Evolutionary conservation across 2,329 filamentous ascomycete species (phyloP), one percentile per base, ranked within the genome.

Genomic region (Colletotrichum cordylinicola): DNA sequence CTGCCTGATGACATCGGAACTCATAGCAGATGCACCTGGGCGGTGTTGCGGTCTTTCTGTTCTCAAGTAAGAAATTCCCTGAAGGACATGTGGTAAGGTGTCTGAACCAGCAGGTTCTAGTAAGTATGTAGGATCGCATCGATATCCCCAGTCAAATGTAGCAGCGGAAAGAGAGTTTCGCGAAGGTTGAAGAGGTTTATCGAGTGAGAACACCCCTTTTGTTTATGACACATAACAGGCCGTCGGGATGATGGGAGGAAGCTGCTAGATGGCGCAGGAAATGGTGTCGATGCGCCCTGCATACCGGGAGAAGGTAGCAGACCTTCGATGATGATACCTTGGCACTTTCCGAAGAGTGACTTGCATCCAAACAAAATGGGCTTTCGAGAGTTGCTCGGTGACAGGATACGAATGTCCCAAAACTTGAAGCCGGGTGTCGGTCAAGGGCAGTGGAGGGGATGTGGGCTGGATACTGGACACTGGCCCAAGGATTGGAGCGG

Each of bases 91-190:
- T 43, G 39, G 9, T n/a, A 8, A 43, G 0, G 6, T 43, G 0
- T 43, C 0, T 43, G 39, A n/a, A n/a, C 39, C 39, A 0, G 8
- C 18, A 43, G 39, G 18, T 18, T 43, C 39, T n/a, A 4, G 9
- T 43, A 9, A 43, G 18, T n/a, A 9, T n/a, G 18, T n/a, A 6
- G 39, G n/a, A 48, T 48, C 39, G 9, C 39, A n/a, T n/a, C 12
- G 39, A 48, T n/a, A 7, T 6, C 9, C 6, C 1, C 39, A 48
- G 39, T 18, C 39, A 48, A 12, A 0, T n/a, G 18, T 48, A 2
- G 39, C 39, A 0, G 9, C 18, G 18, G 9, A 2, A 6, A 12
- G 0, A 6, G 0, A 12, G 6, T n/a, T 3, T 48, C 39, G n/a
- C 4, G 39, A 6, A n/a, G 18, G 18, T n/a, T 48, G 0, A 3